A percentile compares a stretch with the other conserved stretches of the same genome.
Conservation (phyloP, 805 yeast species). For the Lipomyces orientalis region DNA sequence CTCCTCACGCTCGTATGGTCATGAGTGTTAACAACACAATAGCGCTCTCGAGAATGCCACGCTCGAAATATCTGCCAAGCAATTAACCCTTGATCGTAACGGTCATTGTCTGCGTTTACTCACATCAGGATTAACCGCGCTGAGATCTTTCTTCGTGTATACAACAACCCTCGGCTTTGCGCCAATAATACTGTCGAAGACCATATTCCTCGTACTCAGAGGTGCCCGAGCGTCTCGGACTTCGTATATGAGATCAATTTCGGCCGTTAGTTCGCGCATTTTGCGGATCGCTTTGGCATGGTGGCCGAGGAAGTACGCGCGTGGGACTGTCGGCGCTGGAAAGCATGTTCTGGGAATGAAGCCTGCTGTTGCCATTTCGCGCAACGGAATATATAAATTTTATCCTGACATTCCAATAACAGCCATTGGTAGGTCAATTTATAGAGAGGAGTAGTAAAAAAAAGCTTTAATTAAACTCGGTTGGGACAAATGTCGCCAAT, state of each 20-base stretch:
- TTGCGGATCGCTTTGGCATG: slow-evolving; percentile 77
- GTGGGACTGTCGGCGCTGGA: slow-evolving; percentile 68
- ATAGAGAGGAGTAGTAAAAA: neutral
- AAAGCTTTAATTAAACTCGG: neutral
- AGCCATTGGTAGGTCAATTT: neutral
- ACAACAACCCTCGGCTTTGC: slow-evolving; percentile 63
- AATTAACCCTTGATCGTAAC: neutral
- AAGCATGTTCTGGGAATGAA: slow-evolving; percentile 75
- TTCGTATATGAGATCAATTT: slow-evolving; percentile 80
- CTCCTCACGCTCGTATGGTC: slow-evolving; percentile 55
- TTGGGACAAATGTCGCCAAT: too few species aligned
- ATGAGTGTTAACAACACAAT: slow-evolving; percentile 65
- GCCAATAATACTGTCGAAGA: slow-evolving; percentile 70
- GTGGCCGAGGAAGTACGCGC: slow-evolving; percentile 80
- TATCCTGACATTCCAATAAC: neutral
- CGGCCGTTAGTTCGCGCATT: slow-evolving; percentile 73
- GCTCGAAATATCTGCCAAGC: slow-evolving; percentile 44
- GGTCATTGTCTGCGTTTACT: neutral
- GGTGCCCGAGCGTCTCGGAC: slow-evolving; percentile 92
- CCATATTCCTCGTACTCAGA: slow-evolving; percentile 74
- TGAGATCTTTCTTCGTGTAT: slow-evolving; percentile 77
- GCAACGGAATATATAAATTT: neutral
- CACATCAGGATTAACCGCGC: slow-evolving; percentile 50
- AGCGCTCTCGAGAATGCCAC: slow-evolving; percentile 60
- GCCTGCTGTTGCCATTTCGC: neutral